These are phyloP conservation scores for Kwoniella dejecticola DNA, from an alignment of 768 basidiomycete species.

Conservation along the genomic window DNA sequence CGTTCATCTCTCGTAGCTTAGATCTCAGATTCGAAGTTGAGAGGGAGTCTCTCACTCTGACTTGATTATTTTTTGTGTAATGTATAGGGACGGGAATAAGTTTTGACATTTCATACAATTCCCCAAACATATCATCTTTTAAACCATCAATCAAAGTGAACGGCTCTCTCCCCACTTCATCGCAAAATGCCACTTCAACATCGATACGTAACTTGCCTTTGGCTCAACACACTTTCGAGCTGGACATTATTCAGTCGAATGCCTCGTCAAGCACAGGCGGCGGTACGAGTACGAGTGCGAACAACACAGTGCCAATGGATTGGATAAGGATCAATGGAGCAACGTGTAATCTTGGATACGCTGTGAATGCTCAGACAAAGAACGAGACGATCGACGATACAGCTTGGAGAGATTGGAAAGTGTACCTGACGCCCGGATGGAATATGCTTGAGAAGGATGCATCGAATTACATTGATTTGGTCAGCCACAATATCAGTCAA, in stretches of 20 bases:
- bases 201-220: conserved; percentile 22
- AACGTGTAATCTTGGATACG: conserved; percentile 17
- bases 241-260: not conserved
- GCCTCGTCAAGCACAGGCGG: conserved; percentile 5
- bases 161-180: not conserved
- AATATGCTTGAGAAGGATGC: conserved; percentile 42
- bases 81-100: conserved; percentile 15
- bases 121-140: not conserved
- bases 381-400: conserved; percentile 45
- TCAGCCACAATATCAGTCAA: not conserved
- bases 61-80: no score
- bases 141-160: conserved; percentile 18
- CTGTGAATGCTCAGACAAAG: conserved; percentile 13
- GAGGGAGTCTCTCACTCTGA: not conserved
- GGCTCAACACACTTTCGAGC: conserved; percentile 25
- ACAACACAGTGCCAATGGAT: conserved; percentile 4
- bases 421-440: conserved; percentile 41
- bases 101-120: conserved; percentile 15
- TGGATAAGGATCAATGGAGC: conserved; percentile 30
- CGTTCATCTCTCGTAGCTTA: not conserved
- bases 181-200: not conserved
- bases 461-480: conserved; percentile 46
- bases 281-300: not conserved
- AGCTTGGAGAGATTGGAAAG: conserved; percentile 37
- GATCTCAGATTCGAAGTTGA: no score